phyloP scores from a whole-genome alignment of 441 rosid genomes.

The Bruguiera hainesii region DNA sequence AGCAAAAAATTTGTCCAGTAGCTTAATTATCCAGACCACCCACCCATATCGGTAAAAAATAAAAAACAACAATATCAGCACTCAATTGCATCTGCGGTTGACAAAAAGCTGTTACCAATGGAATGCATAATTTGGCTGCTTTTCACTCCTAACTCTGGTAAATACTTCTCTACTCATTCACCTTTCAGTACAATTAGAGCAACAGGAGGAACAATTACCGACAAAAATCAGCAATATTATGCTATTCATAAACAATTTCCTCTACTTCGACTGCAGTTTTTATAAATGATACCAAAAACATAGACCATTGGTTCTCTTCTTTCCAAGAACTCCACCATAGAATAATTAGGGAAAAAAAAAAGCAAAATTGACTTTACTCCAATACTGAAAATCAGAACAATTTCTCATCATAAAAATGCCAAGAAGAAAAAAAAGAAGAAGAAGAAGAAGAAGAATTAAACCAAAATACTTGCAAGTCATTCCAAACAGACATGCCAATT shows the following conservation, averaged over 20 bases:
- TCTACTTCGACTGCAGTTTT: neutral
- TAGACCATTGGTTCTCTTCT: constrained; percentile 16
- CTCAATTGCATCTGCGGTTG: too few species aligned
- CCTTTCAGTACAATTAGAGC: neutral
- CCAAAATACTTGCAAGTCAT: constrained; percentile 2
- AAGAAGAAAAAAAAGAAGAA: neutral
- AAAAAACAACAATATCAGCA: too few species aligned
- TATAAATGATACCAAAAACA: neutral
- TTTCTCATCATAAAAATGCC: neutral
- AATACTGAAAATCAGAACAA: neutral
- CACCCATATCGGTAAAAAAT: too few species aligned
- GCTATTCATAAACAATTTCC: neutral
- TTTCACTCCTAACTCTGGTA: neutral
- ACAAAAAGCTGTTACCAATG: too few species aligned
- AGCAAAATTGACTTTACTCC: too few species aligned
- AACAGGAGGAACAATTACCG: neutral
- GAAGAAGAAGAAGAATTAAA: neutral
- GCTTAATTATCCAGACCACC: too few species aligned
- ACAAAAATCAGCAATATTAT: neutral
- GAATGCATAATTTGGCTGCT: neutral
- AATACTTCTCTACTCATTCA: neutral
- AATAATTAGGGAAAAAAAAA: too few species aligned
- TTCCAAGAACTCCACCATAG: constrained; percentile 12
- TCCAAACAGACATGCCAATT: constrained; percentile 1
- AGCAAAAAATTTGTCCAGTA: too few species aligned